Evolutionary conservation across 148 eudicot genomes (phyloP).

Genomic region (Rheum nobile): DNA sequence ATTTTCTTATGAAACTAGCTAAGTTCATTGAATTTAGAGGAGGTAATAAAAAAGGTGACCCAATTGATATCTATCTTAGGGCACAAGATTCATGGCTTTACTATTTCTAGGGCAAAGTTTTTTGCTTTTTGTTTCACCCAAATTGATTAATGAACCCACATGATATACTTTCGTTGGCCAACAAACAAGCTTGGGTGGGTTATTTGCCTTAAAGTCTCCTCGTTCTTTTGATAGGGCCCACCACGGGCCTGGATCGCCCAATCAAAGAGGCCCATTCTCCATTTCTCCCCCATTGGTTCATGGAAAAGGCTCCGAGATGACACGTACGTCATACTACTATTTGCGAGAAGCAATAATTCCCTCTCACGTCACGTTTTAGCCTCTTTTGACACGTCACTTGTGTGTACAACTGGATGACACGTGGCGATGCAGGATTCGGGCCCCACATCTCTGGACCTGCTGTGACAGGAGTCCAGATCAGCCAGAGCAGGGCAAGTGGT

Average conservation of each 20-base stretch:
- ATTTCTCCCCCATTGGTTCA: background rate
- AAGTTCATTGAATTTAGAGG: background rate
- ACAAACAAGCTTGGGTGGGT: background rate
- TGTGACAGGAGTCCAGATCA: background rate
- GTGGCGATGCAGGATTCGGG: background rate
- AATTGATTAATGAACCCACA: constrained; percentile 10
- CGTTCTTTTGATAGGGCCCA: background rate
- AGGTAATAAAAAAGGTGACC: background rate
- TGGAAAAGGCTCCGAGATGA: background rate
- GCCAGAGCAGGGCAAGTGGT: background rate
- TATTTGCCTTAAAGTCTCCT: constrained; percentile 12
- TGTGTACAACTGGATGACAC: background rate
- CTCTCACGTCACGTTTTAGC: background rate
- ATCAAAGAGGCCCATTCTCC: background rate
- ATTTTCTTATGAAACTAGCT: background rate
- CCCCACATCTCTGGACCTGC: background rate
- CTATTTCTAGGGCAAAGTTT: background rate
- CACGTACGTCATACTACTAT: background rate
- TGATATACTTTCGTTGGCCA: background rate
- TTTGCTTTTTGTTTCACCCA: constrained; percentile 5
- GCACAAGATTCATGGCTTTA: constrained; percentile 9
- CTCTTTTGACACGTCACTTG: background rate
- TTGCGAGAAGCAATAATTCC: background rate
- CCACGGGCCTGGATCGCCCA: background rate
- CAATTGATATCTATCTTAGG: background rate